Evolutionary conservation across 345 rosid species (phyloP).

Genomic region (Anastatica hierochuntica): DNA sequence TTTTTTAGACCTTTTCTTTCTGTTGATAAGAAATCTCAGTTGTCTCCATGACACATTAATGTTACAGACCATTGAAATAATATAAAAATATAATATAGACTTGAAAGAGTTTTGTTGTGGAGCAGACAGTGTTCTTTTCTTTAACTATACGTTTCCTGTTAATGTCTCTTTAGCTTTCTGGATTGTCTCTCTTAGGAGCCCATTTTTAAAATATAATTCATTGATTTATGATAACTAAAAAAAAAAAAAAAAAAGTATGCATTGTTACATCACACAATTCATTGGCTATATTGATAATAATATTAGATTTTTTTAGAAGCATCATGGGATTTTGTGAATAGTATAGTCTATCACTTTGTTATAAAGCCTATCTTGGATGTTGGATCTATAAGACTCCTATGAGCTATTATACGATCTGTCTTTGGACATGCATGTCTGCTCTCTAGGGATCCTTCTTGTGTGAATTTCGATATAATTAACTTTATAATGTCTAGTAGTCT

Average conservation of each 20-base stretch:
- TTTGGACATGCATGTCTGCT: conserved; percentile 32
- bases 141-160: conserved; percentile 26
- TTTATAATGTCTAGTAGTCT: conserved; percentile 17
- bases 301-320: conserved; percentile 7
- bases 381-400: conserved; percentile 25
- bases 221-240: background rate
- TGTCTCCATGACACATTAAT: conserved; percentile 21
- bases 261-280: conserved; percentile 21
- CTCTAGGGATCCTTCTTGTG: conserved; percentile 27
- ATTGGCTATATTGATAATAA: conserved; percentile 15
- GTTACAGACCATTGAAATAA: conserved; percentile 13
- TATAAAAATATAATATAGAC: background rate
- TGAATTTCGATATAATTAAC: conserved; percentile 11
- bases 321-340: conserved; percentile 23
- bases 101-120: conserved; percentile 22
- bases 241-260: no score
- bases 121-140: conserved; percentile 32
- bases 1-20: conserved; percentile 17
- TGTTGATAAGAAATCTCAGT: conserved; percentile 26
- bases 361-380: conserved; percentile 24
- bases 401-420: conserved; percentile 23
- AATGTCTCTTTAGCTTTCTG: conserved; percentile 26
- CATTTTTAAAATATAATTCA: conserved; percentile 5
- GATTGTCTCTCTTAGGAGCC: conserved; percentile 24
- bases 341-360: background rate